Evolutionary conservation across 2,329 filamentous ascomycete species (phyloP), one percentile per base, ranked within the genome.

Genomic region (Alternaria sp.): DNA sequence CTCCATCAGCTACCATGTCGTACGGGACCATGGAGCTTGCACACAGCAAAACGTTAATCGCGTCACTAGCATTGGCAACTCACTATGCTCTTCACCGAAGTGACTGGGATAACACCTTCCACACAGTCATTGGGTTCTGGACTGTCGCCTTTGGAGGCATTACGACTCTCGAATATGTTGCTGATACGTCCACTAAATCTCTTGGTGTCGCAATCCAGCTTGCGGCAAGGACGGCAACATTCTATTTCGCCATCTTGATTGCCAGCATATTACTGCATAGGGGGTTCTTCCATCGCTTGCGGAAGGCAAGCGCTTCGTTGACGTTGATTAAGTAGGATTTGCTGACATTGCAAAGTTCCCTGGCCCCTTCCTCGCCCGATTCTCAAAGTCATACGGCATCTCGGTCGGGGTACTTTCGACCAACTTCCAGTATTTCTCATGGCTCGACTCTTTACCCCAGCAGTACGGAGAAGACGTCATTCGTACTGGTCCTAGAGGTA

Each of bases 231-330:
- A 58, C 66, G 30, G 69, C 66, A 3, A 58, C 55, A 1, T 50
- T 73, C 4, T 78, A 78, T 47, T 71, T 76, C 23, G 63, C 49
- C 18, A 66, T 71, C 6, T 55, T 78, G 6, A 37, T 59, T 8
- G 37, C 66, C 8, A 83, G 80, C 62, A 81, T 83, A 18, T 23
- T 74, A 8, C 58, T 80, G n/a, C 81, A 84, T 68, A 75, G 82
- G 15, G 59, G 74, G 3, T 76, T 80, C 58, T 82, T 82, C 62
- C 82, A 83, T 57, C 79, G 78, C 4, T 70, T 82, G 11, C 73
- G 68, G 53, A 74, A 71, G 64, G 75, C 74, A 68, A 6, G 53
- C 53, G 14, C 37, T n/a, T 3, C n/a, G 33, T 14, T 20, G 23
- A 25, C 14, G 41, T 43, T n/a, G n/a, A 30, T 5, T n/a, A 20